A percentile compares a stretch with the other conserved stretches of the same genome.
Conservation (phyloP, 2,329 filamentous ascomycete species). For the Penicillium sclerotiorum region DNA sequence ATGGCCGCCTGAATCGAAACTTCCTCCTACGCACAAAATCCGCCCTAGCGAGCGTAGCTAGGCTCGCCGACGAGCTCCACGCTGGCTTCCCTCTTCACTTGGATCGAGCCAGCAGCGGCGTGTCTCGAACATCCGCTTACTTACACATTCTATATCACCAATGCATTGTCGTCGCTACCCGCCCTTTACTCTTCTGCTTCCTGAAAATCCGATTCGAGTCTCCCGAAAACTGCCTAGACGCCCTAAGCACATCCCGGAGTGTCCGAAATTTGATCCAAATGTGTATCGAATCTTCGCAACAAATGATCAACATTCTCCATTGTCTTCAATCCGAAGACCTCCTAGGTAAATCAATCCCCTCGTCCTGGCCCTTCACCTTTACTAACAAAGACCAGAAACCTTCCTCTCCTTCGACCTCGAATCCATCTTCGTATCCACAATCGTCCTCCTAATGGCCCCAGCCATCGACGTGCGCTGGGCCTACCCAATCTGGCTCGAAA, state of each 20-base stretch:
- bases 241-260: slow-evolving; percentile 39
- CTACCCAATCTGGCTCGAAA: slow-evolving; percentile 43
- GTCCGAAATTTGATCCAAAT: slow-evolving; percentile 44
- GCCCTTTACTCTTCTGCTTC: slow-evolving; percentile 39
- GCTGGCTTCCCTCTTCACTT: slow-evolving; percentile 41
- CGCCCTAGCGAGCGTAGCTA: slow-evolving; percentile 43
- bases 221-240: slow-evolving; percentile 29
- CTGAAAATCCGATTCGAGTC: slow-evolving; percentile 40
- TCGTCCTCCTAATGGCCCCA: slow-evolving; percentile 25
- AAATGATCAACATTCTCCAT: slow-evolving; percentile 48
- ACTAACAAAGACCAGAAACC: slow-evolving; percentile 39
- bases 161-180: slow-evolving; percentile 19
- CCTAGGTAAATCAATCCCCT: slow-evolving; percentile 41
- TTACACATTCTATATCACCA: slow-evolving; percentile 35
- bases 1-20: slow-evolving; percentile 39
- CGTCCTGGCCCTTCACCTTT: neutral
- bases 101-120: slow-evolving; percentile 40
- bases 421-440: slow-evolving; percentile 20
- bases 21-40: slow-evolving; percentile 45
- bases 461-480: slow-evolving; percentile 41
- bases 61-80: slow-evolving; percentile 44
- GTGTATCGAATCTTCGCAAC: slow-evolving; percentile 48
- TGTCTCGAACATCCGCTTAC: slow-evolving; percentile 48
- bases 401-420: slow-evolving; percentile 41
- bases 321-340: slow-evolving; percentile 51